A percentile compares a stretch with the other conserved stretches of the same genome.
Conservation (phyloP, 2,329 filamentous ascomycete species). For the Diplocarpon mali region DNA sequence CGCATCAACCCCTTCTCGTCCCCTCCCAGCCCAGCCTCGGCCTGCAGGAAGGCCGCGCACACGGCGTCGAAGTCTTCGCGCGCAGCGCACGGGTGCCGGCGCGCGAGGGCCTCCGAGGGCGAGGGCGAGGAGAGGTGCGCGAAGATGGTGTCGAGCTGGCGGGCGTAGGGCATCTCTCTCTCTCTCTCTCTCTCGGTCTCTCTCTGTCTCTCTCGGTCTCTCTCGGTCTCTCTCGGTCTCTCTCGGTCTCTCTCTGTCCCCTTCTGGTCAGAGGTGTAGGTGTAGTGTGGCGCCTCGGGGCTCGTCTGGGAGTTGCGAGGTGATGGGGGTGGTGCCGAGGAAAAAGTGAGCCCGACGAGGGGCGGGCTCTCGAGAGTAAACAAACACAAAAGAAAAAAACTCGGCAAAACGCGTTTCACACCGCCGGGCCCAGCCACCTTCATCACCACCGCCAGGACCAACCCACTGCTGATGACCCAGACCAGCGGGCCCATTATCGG, state of each 20-base stretch:
- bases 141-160: neutral
- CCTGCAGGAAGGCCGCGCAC: constrained; percentile 1
- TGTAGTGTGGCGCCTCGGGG: too few relatives aligned
- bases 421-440: too few relatives aligned
- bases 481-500: too few relatives aligned
- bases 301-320: too few relatives aligned
- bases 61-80: constrained; percentile 1
- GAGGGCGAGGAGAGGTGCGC: neutral
- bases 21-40: neutral
- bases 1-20: neutral
- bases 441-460: too few relatives aligned
- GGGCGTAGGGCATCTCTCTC: neutral
- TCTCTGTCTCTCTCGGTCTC: neutral
- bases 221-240: neutral
- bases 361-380: too few relatives aligned
- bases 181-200: neutral
- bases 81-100: neutral
- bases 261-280: too few relatives aligned
- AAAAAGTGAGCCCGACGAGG: too few relatives aligned
- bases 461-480: too few relatives aligned
- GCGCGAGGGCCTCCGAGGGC: neutral
- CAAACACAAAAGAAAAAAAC: too few relatives aligned
- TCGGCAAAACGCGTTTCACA: too few relatives aligned
- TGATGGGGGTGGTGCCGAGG: too few relatives aligned
- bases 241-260: neutral